Base-by-base conservation (phyloP, 805 yeast species). In the Geotrichum ghanense region DNA sequence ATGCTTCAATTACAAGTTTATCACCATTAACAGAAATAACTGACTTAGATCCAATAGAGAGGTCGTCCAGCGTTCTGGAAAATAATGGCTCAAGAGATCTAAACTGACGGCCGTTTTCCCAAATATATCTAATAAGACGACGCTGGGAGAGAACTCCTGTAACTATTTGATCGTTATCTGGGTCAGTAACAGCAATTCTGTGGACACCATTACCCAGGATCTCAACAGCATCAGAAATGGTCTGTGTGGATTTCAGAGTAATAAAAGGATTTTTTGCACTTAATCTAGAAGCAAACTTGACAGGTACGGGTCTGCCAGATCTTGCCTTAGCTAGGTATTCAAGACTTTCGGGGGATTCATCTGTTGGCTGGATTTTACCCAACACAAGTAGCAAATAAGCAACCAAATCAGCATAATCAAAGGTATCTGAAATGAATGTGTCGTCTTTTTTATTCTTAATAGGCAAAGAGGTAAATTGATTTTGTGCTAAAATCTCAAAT, bases 201-300 rank as follows among this genome's bases (percentile, higher is more conserved):
- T 92, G 98, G 2, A 89, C 95, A 19, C 98, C 98, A 35, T 84
- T 77, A n/a, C 97, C 97, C 51, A 90, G 70, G 10, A 84, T 79
- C 62, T 87, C 94, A 56, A 85, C 83, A 2, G 86, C 96, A 3
- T 77, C 73, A 39, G 81, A 72, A 45, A 90, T 68, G 19, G 79
- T 75, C 20, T 65, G 54, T 16, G 70, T 59, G 56, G 85, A 88
- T 41, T 78, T 75, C 48, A 92, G 69, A 59, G 85, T 83, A 51
- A 83, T 74, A 59, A 89, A 87, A 2, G 95, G 95, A 58, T 87
- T 90, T 60, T 89, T 89, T 25, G 87, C 88, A 20, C 90, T 82
- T 51, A 92, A 67, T 56, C 79, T 80, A 44, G 88, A 80, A 27
- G 89, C 94, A 65, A 88, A 87, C 49, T 80, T 79, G 3, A 92